Percentiles rank a stretch among this genome's conserved stretches.
phyloP scores from a whole-genome alignment of 2,329 filamentous ascomycete genomes.

The Neospermospora avenae region DNA sequence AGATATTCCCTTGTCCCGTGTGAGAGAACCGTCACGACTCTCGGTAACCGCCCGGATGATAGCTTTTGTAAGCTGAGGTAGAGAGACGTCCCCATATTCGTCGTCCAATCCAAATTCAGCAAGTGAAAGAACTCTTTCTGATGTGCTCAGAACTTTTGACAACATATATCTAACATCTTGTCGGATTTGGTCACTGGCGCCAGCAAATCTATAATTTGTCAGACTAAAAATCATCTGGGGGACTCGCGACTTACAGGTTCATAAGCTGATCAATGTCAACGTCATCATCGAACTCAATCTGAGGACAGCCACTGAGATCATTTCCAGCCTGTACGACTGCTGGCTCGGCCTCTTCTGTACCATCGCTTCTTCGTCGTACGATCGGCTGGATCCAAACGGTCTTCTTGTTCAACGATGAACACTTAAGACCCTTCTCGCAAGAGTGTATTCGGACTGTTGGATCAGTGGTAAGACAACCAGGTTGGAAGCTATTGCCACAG shows the following conservation, averaged over 20 bases:
- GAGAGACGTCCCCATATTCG: conserved; percentile 22
- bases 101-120: conserved; percentile 21
- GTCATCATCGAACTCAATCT: conserved; percentile 58
- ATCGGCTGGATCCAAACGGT: conserved; percentile 78
- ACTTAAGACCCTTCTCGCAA: conserved; percentile 72
- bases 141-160: conserved; percentile 21
- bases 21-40: neutral
- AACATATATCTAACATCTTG: conserved; percentile 32
- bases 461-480: conserved; percentile 69
- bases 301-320: conserved; percentile 66
- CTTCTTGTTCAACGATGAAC: conserved; percentile 46
- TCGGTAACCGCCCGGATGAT: conserved; percentile 24
- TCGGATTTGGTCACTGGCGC: conserved; percentile 35
- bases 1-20: neutral
- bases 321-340: conserved; percentile 78
- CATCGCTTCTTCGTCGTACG: conserved; percentile 59
- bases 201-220: conserved; percentile 20
- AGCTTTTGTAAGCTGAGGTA: conserved; percentile 24
- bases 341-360: conserved; percentile 64
- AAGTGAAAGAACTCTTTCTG: conserved; percentile 27
- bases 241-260: conserved; percentile 42
- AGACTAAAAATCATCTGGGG: neutral
- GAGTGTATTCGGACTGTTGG: conserved; percentile 71
- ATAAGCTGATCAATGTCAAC: conserved; percentile 50
- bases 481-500: conserved; percentile 66